Evolutionary conservation across 345 rosid species (phyloP).

Genomic region (Zanthoxylum bungeanum): DNA sequence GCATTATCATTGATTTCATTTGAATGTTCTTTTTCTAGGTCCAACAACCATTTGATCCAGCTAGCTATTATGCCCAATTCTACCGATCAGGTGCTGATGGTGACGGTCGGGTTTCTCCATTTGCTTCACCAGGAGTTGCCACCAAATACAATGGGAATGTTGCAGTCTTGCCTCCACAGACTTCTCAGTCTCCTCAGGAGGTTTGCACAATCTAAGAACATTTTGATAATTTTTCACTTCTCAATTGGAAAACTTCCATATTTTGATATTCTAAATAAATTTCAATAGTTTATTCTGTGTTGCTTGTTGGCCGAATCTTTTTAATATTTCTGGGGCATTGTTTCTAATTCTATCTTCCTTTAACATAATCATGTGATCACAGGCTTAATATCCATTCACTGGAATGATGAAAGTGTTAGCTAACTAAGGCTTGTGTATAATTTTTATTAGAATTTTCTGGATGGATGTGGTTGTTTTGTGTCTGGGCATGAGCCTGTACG

Average conservation of each 20-base stretch:
- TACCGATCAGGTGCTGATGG: slow-evolving; percentile 64
- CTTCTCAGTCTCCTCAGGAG: slow-evolving; percentile 84
- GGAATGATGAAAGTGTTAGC: no score
- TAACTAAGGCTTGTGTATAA: no score
- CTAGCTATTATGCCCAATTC: slow-evolving; percentile 74
- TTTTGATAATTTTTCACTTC: slow-evolving; percentile 9
- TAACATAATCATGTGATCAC: no score
- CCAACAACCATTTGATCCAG: slow-evolving; percentile 78
- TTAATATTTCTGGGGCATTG: background rate
- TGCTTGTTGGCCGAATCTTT: slow-evolving; percentile 8
- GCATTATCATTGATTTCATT: background rate
- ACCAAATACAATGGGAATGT: slow-evolving; percentile 78
- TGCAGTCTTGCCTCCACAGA: slow-evolving; percentile 63
- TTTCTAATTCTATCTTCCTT: slow-evolving; percentile 4
- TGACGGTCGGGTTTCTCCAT: slow-evolving; percentile 85
- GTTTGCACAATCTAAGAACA: slow-evolving; percentile 34
- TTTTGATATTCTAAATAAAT: background rate
- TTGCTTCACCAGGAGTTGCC: slow-evolving; percentile 62
- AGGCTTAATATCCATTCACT: no score
- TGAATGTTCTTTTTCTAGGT: slow-evolving; percentile 36
- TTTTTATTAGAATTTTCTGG: no score
- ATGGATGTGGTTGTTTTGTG: no score
- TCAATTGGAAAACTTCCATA: background rate
- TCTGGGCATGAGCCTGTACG: no score
- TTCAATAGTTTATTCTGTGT: background rate